Percentiles rank a stretch among this genome's conserved stretches.
These are phyloP conservation scores for Aspergillus conjunctus DNA, from an alignment of 495 filamentous ascomycete genomes.

Conservation along the genomic window DNA sequence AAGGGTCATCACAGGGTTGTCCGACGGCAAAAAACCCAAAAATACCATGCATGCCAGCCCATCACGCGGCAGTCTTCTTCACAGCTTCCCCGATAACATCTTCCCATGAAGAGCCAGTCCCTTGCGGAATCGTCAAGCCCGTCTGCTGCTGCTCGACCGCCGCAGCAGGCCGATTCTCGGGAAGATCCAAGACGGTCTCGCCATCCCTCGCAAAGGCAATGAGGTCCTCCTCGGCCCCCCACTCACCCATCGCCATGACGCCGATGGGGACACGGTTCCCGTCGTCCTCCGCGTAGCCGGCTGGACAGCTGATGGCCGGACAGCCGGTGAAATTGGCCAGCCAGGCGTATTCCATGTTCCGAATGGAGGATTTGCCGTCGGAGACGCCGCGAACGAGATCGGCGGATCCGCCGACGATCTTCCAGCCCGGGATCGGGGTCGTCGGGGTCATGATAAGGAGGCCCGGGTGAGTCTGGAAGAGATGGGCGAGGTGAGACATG, in stretches of 20 bases:
- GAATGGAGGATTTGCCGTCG: conserved; percentile 70
- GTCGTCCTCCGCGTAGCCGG: conserved; percentile 64
- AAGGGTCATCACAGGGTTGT: no score
- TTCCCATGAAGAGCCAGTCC: conserved; percentile 35
- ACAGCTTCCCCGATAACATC: conserved; percentile 36
- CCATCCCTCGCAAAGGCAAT: conserved; percentile 72
- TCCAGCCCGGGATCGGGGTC: conserved; percentile 75
- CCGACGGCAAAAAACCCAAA: background rate
- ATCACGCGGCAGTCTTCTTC: background rate
- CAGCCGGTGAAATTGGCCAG: conserved; percentile 81
- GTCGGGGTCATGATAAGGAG: conserved; percentile 81
- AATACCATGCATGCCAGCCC: background rate
- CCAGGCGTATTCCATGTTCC: conserved; percentile 89
- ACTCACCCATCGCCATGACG: conserved; percentile 88
- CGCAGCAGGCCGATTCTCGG: conserved; percentile 16
- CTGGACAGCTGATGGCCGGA: conserved; percentile 76
- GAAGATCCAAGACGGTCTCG: conserved; percentile 54
- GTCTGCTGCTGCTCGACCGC: conserved; percentile 8
- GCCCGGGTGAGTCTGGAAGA: conserved; percentile 74
- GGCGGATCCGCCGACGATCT: conserved; percentile 50
- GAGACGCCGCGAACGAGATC: conserved; percentile 67
- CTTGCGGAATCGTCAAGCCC: conserved; percentile 31
- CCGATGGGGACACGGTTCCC: conserved; percentile 72
- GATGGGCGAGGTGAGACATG: conserved; percentile 77
- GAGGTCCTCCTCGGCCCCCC: conserved; percentile 81